Base-by-base conservation (phyloP, 1,139 yeast genomes). In the Maudiozyma humilis region DNA sequence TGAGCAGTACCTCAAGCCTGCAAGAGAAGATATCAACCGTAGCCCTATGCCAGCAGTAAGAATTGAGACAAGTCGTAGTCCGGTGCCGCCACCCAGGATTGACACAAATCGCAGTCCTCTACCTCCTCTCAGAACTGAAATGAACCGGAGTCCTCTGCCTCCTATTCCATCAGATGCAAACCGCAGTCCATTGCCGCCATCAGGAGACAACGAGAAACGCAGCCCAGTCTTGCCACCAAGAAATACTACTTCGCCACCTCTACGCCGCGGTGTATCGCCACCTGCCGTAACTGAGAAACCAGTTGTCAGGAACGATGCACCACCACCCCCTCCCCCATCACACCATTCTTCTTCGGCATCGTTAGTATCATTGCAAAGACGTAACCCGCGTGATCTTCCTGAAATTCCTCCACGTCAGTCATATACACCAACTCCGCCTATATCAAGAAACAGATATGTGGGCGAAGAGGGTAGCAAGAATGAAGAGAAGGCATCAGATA, bases 291-390 rank as follows among this genome's bases (percentile, higher is more conserved):
- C n/a, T 16, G 14, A 17, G 10, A 8, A 7, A n/a, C 2, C 27
- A 20, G 30, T 29, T 13, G 4, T 12, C 2, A 20, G 27, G 14
- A 35, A 20, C 23, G 27, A n/a, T 13, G 23, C 32, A 18, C 27
- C 33, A 16, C 40, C 40, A 29, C 12, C 29, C 5, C 33, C 33
- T 3, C 27, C 27, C 3, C 13, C 40, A 29, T 29, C 40, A 4
- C 40, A 30, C 20, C 31, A 32, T 29, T 30, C 40, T 2, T 37
- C 40, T 10, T 12, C 34, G 7, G 30, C 19, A 10, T 37, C 40
- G 7, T 30, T 37, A 13, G 15, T 20, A 15, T 36, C 39, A 15
- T 36, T 36, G 12, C 13, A 30, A 7, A 36, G 29, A 14, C 15
- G 39, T 14, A 23, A 27, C 8, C 32, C 39, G 2, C 39, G 32